Evolutionary conservation across 2,329 filamentous ascomycete species (phyloP).

Genomic region (Penicillium verrucosum): DNA sequence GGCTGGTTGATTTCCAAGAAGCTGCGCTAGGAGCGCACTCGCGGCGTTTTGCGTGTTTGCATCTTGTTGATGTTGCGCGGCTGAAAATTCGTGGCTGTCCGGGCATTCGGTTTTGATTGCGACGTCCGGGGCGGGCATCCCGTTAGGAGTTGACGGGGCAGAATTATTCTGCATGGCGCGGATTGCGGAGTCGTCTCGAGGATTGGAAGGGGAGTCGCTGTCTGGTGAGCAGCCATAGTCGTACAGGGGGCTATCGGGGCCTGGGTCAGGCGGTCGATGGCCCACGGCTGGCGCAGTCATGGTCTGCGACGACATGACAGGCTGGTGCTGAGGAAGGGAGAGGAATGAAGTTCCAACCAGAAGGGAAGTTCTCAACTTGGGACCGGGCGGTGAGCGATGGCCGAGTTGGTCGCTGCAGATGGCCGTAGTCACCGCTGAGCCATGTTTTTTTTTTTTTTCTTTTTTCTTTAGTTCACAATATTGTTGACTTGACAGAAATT

Average conservation of each 20-base stretch:
- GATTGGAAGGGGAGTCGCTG: conserved; percentile 26
- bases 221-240: conserved; percentile 36
- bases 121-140: conserved; percentile 29
- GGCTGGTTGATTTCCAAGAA: conserved; percentile 37
- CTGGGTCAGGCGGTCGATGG: conserved; percentile 45
- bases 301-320: conserved; percentile 48
- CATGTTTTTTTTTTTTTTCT: background rate
- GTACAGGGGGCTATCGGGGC: conserved; percentile 40
- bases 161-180: conserved; percentile 40
- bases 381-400: conserved; percentile 26
- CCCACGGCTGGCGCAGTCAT: conserved; percentile 48
- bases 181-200: conserved; percentile 38
- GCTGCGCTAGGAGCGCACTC: conserved; percentile 42
- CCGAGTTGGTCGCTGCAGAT: conserved; percentile 24
- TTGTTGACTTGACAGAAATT: background rate
- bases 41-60: conserved; percentile 41
- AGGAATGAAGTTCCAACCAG: conserved; percentile 21
- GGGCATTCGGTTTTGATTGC: conserved; percentile 32
- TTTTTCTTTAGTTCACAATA: background rate
- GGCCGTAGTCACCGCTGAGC: conserved; percentile 18
- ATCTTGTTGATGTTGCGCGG: conserved; percentile 30
- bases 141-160: conserved; percentile 32
- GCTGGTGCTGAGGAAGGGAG: conserved; percentile 24
- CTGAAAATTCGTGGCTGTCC: conserved; percentile 22
- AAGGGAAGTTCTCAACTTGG: conserved; percentile 27